Evolutionary conservation across 768 basidiomycete species (phyloP).

Genomic region (Suillus americanus): DNA sequence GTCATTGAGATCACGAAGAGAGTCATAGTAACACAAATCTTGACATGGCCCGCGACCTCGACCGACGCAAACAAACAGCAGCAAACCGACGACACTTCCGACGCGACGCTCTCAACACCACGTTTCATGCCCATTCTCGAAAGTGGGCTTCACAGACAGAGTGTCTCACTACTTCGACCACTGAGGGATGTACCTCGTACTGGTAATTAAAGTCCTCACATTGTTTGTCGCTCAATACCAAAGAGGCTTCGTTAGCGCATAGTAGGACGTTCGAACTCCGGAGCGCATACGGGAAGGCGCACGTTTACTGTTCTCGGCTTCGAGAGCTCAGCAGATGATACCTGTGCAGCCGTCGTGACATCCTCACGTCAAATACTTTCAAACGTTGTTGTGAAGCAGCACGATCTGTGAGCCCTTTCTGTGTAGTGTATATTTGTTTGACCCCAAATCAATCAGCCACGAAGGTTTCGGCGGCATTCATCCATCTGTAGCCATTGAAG

Average conservation of each 20-base stretch:
- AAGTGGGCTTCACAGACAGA: neutral
- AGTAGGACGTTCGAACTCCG: neutral
- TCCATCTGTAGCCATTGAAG: constrained; percentile 70
- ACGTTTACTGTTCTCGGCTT: constrained; percentile 71
- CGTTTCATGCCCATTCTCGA: constrained; percentile 2
- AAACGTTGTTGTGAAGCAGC: constrained; percentile 86
- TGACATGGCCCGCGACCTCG: no score
- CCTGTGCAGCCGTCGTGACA: constrained; percentile 84
- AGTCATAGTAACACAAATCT: no score
- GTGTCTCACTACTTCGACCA: neutral
- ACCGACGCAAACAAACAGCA: neutral
- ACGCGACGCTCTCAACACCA: neutral
- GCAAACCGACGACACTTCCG: neutral
- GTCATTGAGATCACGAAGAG: neutral
- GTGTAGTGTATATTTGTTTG: neutral
- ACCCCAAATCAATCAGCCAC: constrained; percentile 16
- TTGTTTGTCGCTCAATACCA: neutral
- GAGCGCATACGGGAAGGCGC: constrained; percentile 6
- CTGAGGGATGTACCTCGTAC: neutral
- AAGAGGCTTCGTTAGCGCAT: neutral
- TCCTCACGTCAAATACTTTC: constrained; percentile 70
- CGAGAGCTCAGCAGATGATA: constrained; percentile 93
- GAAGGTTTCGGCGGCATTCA: constrained; percentile 65
- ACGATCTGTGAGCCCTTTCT: constrained; percentile 47
- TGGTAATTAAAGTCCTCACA: neutral